A percentile compares a stretch with the other conserved stretches of the same genome.
phyloP scores from a whole-genome alignment of 2,329 filamentous ascomycete genomes.

The Tolypocladium album region DNA sequence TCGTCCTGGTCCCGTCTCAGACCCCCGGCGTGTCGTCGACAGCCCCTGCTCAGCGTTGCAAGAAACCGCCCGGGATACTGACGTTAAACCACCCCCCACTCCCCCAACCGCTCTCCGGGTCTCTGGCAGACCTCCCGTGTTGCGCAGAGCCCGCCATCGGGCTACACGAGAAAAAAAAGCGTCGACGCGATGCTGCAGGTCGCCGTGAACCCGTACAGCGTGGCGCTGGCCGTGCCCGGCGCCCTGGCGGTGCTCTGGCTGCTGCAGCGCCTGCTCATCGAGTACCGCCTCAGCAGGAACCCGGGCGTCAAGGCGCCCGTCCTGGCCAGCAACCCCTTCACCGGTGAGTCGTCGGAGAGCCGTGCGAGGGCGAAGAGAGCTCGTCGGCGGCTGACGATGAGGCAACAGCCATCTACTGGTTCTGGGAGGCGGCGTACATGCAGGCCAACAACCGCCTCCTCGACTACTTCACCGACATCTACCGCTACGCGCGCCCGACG shows the following conservation, averaged over 20 bases:
- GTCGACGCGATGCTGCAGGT: constrained; percentile 1
- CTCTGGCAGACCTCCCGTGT: background rate
- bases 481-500: constrained; percentile 1
- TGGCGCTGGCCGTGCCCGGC: constrained; percentile 4
- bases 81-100: too few species aligned
- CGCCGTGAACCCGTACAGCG: background rate
- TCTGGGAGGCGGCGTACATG: constrained; percentile 4
- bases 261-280: constrained; percentile 1
- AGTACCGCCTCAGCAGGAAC: constrained; percentile 4
- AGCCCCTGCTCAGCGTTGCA: background rate
- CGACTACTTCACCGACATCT: constrained; percentile 5
- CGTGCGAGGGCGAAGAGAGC: too few species aligned
- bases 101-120: background rate
- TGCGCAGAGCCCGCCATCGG: background rate
- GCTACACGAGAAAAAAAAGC: too few species aligned
- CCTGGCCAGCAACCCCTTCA: constrained; percentile 4
- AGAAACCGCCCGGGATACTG: too few species aligned
- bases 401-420: background rate
- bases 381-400: background rate
- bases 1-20: background rate
- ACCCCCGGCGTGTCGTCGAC: background rate
- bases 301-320: constrained; percentile 4
- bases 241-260: constrained; percentile 3
- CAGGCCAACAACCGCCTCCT: constrained; percentile 9
- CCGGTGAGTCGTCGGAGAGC: constrained; percentile 3